Evolutionary conservation across 176 grass and related monocot genomes (phyloP), one percentile per base, ranked within the genome.

Genomic region (Melocanna baccifera): DNA sequence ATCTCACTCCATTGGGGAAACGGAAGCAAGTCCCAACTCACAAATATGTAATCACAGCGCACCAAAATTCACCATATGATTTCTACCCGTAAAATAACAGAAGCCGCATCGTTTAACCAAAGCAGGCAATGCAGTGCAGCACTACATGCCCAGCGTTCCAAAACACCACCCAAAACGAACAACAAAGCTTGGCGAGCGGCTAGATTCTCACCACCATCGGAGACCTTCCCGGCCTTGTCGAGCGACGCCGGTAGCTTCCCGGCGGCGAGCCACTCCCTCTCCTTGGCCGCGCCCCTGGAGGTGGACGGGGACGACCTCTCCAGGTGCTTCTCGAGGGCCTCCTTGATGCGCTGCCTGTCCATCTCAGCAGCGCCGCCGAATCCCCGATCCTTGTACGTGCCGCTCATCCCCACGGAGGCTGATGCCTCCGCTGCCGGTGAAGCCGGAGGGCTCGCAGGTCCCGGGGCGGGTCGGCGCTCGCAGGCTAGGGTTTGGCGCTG

Each of bases 301-400:
- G 92, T 92, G 71, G 92, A 92, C 28, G 92, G 94, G 20, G 90
- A 91, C 52, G 91, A 68, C 87, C 90, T 94, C 47, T 97, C 92
- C 47, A 94, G 75, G 47, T 94, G 90, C 63, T 91, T 97, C 64
- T 97, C 95, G 28, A 94, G 82, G 51, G 72, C 91, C 65, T 97
- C 95, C 78, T 91, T 94, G 87, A 94, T 88, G 81, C 92, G 91
- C 85, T 93, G 94, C 81, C 95, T 89, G 79, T 94, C 95, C 77
- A 91, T 84, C 67, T 50, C 81, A 48, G 65, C 90, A 16, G 71
- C 87, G 57, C 32, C 82, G 32, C 74, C 75, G 4, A 86, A 84
- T 2, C 81, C 85, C 48, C 86, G 90, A 84, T 93, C 92, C 91
- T 82, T 85, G 80, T 88, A 89, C 85, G 85, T 82, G 69, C 75